A percentile compares a stretch with the other conserved stretches of the same genome.
These are phyloP conservation scores for Eucalyptus camaldulensis DNA, from an alignment of 345 rosid species.

Conservation along the genomic window DNA sequence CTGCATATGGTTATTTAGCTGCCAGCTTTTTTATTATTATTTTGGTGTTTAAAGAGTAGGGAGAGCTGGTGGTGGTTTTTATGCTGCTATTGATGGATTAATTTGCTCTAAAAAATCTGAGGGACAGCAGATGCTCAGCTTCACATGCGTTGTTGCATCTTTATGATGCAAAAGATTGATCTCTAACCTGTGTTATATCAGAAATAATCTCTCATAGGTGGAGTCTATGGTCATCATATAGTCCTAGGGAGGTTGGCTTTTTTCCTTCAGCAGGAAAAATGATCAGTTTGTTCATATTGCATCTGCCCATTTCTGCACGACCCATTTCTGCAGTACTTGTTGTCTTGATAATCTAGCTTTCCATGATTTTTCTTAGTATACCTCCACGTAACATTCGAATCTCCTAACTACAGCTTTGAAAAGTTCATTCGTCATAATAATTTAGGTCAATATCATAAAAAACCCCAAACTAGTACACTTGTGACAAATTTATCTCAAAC, in stretches of 20 bases:
- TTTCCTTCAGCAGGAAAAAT: neutral
- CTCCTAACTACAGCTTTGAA: neutral
- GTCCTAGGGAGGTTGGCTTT: neutral
- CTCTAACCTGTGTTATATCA: neutral
- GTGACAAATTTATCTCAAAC: no score
- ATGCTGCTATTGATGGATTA: neutral
- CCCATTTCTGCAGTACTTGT: neutral
- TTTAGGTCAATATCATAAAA: no score
- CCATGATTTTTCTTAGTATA: neutral
- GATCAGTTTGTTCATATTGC: neutral
- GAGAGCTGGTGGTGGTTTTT: neutral
- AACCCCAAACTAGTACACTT: fast-evolving
- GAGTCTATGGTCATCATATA: neutral
- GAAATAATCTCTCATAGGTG: neutral
- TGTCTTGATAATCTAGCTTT: neutral
- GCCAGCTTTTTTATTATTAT: neutral
- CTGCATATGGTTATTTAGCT: neutral
- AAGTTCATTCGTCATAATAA: neutral
- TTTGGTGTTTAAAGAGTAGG: neutral
- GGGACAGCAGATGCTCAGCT: neutral
- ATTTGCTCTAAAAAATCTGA: neutral
- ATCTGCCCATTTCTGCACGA: neutral
- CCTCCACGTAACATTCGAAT: neutral
- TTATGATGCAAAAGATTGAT: neutral
- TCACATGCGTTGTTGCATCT: neutral